phyloP scores from a whole-genome alignment of 2,329 filamentous ascomycete species.

The Stagonosporopsis tanaceti region DNA sequence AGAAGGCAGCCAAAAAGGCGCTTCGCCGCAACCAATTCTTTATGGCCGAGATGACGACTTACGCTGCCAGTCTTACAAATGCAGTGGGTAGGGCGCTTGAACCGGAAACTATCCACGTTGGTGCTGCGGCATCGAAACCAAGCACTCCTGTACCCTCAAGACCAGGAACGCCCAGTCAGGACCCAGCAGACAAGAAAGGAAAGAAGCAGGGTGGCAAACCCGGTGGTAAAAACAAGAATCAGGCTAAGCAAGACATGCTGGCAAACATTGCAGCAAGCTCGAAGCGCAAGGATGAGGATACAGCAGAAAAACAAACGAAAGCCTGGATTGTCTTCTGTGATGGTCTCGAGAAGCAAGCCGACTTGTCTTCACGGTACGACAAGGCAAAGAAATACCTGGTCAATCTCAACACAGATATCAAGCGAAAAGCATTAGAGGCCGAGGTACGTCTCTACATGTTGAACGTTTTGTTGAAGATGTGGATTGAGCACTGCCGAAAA shows the following conservation, averaged over 20 bases:
- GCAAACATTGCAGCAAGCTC: slow-evolving; percentile 54
- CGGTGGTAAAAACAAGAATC: slow-evolving; percentile 44
- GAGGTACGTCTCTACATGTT: slow-evolving; percentile 61
- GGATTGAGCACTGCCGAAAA: slow-evolving; percentile 50
- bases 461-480: slow-evolving; percentile 58
- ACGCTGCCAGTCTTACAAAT: slow-evolving; percentile 75
- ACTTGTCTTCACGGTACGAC: slow-evolving; percentile 56
- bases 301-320: slow-evolving; percentile 51
- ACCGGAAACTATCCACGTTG: slow-evolving; percentile 69
- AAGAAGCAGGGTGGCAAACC: slow-evolving; percentile 34
- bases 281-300: slow-evolving; percentile 53
- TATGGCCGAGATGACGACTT: slow-evolving; percentile 72
- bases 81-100: slow-evolving; percentile 68
- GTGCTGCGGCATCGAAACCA: slow-evolving; percentile 29
- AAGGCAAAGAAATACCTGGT: slow-evolving; percentile 60
- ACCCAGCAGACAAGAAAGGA: slow-evolving; percentile 26
- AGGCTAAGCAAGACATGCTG: slow-evolving; percentile 54
- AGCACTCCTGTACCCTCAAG: slow-evolving; percentile 17
- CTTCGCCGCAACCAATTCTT: slow-evolving; percentile 66
- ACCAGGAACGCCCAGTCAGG: slow-evolving; percentile 20
- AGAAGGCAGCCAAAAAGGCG: slow-evolving; percentile 45
- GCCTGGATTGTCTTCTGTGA: slow-evolving; percentile 58
- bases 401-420: slow-evolving; percentile 51
- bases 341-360: slow-evolving; percentile 57
- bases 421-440: slow-evolving; percentile 51